Percentiles rank a stretch among this genome's conserved stretches.
Conservation (phyloP, 805 yeast genomes). For the Lachancea nothofagi region DNA sequence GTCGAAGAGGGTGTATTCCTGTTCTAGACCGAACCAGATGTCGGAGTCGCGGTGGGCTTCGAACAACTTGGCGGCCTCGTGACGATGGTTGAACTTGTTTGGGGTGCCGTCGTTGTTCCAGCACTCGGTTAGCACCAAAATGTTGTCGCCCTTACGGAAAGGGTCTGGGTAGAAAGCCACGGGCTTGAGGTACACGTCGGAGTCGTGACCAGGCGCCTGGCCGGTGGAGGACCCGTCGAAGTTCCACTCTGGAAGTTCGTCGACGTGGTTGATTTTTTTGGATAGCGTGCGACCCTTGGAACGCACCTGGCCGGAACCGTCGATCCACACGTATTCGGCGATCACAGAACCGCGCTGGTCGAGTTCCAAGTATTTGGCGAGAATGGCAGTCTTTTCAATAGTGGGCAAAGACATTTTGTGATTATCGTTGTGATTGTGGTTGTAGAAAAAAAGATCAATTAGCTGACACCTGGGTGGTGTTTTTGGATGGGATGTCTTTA, state of each 20-base stretch:
- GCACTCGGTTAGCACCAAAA: conserved; percentile 91
- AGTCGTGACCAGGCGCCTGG: conserved; percentile 97
- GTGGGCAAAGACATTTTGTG: conserved; percentile 1
- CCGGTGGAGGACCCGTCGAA: conserved; percentile 98
- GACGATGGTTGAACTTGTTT: conserved; percentile 97
- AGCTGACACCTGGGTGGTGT: too few relatives aligned
- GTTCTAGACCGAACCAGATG: conserved; percentile 98
- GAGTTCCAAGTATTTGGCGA: conserved; percentile 76
- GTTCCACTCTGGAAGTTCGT: conserved; percentile 97
- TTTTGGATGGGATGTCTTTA: too few relatives aligned
- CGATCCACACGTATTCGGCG: conserved; percentile 98
- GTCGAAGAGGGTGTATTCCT: conserved; percentile 96
- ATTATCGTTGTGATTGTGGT: too few relatives aligned
- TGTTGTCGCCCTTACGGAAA: conserved; percentile 96
- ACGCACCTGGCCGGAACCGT: conserved; percentile 83
- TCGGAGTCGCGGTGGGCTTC: conserved; percentile 78
- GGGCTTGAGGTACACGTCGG: conserved; percentile 94
- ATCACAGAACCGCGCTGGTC: conserved; percentile 81
- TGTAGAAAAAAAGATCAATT: too few relatives aligned
- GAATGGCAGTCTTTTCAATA: conserved; percentile 61
- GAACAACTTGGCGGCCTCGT: conserved; percentile 92
- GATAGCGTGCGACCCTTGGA: conserved; percentile 87
- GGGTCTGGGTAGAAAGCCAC: conserved; percentile 94
- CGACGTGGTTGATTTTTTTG: conserved; percentile 62
- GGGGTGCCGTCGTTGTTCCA: conserved; percentile 99